Conservation (phyloP, 139 green algal species). For the Auxenochlorella pyrenoidosa region DNA sequence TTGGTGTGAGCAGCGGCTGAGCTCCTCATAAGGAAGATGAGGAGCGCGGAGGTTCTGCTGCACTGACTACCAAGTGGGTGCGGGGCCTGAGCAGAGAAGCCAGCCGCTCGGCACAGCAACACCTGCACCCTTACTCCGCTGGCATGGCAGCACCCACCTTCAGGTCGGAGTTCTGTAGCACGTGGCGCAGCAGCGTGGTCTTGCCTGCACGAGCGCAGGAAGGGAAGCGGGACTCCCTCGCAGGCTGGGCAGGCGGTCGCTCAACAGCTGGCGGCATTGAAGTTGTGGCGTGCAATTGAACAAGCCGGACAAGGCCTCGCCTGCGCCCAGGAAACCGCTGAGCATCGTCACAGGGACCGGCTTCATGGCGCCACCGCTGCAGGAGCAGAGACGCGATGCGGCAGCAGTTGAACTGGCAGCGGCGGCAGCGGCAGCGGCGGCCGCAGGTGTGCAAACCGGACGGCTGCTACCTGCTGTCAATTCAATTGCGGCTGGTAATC, state of each 20-base stretch:
- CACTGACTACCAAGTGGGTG: too few species aligned
- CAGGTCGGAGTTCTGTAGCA: conserved; percentile 82
- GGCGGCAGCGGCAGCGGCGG: not conserved
- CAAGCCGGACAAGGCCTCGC: conserved; percentile 28
- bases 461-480: not conserved
- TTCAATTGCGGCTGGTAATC: not conserved
- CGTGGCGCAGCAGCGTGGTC: conserved; percentile 88
- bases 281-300: not conserved
- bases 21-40: too few species aligned
- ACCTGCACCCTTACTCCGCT: too few species aligned
- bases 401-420: not conserved
- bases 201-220: conserved; percentile 71
- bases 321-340: conserved; percentile 81
- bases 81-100: too few species aligned
- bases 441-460: not conserved
- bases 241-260: too few species aligned
- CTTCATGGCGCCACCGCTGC: not conserved
- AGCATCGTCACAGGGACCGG: conserved; percentile 82
- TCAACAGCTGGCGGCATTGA: too few species aligned
- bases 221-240: too few species aligned
- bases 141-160: conserved; percentile 52
- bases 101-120: too few species aligned
- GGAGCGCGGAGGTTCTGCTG: not conserved
- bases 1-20: too few species aligned
- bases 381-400: not conserved